Evolutionary conservation across 306 rosid species (phyloP).

Genomic region (Prunus armeniaca): DNA sequence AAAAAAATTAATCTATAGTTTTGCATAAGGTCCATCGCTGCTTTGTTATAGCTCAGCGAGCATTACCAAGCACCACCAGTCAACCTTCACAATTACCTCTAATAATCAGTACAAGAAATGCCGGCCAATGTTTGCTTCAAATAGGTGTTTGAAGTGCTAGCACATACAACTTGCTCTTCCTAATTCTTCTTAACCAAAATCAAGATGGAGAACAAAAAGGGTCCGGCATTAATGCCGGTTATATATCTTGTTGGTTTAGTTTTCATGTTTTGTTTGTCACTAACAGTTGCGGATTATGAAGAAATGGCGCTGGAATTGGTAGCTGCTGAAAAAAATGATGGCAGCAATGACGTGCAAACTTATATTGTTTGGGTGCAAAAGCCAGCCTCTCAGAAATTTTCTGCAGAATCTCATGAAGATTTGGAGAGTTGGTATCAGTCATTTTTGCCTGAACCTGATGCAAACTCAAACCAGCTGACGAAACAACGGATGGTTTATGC

Average conservation of each 20-base stretch:
- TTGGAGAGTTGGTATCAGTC: conserved; percentile 51
- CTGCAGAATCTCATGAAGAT: conserved; percentile 25
- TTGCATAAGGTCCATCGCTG: neutral
- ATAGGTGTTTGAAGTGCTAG: neutral
- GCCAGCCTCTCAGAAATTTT: conserved; percentile 27
- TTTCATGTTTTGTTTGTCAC: conserved; percentile 20
- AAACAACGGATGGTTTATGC: conserved; percentile 34
- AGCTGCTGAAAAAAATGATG: too few species aligned
- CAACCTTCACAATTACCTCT: too few species aligned
- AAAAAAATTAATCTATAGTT: too few species aligned
- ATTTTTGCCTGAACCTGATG: conserved; percentile 45
- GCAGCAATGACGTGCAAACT: conserved; percentile 18
- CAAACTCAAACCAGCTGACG: conserved; percentile 16
- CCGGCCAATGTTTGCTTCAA: too few species aligned
- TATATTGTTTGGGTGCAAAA: conserved; percentile 55
- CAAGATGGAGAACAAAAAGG: conserved; percentile 31
- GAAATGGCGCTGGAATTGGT: too few species aligned
- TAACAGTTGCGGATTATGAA: neutral
- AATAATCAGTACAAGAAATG: too few species aligned
- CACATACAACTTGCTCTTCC: neutral
- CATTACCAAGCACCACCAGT: neutral
- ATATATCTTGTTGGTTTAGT: conserved; percentile 25
- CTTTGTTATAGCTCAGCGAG: neutral
- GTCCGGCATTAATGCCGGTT: neutral
- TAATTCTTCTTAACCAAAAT: conserved; percentile 5